Conservation (phyloP, 1,139 yeast species). For the Protomyces inundatus region DNA sequence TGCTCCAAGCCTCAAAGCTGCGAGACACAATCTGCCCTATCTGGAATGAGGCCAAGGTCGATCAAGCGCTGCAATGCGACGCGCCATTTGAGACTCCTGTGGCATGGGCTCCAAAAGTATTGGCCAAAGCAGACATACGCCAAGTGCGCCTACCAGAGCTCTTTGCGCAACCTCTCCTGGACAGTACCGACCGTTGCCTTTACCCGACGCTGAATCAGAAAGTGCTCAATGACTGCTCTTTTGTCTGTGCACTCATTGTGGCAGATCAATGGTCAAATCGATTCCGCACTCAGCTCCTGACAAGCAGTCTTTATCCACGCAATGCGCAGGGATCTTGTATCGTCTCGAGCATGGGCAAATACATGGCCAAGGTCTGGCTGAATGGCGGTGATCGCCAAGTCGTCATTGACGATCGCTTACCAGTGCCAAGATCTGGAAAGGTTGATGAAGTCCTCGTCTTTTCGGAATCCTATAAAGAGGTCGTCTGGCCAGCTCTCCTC, state of each 20-base stretch:
- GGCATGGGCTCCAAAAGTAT: neutral
- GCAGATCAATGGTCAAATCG: constrained; percentile 32
- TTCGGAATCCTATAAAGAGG: constrained; percentile 43
- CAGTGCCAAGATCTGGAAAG: constrained; percentile 30
- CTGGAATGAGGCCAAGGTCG: constrained; percentile 26
- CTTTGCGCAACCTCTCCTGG: neutral
- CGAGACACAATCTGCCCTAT: constrained; percentile 28
- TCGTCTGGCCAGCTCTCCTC: constrained; percentile 65
- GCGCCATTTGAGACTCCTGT: neutral
- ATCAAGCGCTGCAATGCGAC: neutral
- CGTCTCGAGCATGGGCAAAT: constrained; percentile 39
- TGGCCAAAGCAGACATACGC: neutral
- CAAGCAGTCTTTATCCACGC: constrained; percentile 34
- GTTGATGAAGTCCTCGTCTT: constrained; percentile 37
- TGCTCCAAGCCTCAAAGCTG: constrained; percentile 29
- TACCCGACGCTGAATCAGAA: constrained; percentile 48
- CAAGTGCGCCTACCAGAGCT: neutral
- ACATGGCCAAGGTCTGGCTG: constrained; percentile 46
- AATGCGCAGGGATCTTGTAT: constrained; percentile 31
- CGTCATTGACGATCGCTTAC: constrained; percentile 32
- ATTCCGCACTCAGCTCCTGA: constrained; percentile 28
- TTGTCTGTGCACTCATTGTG: constrained; percentile 61
- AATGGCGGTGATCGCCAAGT: constrained; percentile 53
- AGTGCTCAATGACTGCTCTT: constrained; percentile 64
- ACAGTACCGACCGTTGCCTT: neutral